phyloP scores from a whole-genome alignment of 2,329 filamentous ascomycete genomes.

The Hymenoscyphus scutula region DNA sequence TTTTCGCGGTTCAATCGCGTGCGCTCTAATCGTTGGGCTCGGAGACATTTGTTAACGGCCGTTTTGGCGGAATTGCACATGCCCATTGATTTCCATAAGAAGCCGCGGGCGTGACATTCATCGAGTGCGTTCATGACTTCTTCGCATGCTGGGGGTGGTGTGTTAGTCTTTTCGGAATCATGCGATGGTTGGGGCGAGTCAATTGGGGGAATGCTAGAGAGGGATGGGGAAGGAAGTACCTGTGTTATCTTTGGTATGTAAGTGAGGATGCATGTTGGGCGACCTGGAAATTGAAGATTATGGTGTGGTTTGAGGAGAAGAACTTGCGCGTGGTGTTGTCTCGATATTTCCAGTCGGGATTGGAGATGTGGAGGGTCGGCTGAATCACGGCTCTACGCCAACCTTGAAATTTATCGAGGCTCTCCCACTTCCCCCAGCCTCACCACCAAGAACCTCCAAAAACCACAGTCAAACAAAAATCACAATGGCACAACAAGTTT shows the following conservation, averaged over 20 bases:
- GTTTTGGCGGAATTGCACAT: constrained; percentile 87
- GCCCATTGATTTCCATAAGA: constrained; percentile 86
- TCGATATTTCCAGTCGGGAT: neutral
- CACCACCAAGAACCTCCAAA: constrained; percentile 3
- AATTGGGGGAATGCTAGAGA: neutral
- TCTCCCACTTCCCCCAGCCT: neutral
- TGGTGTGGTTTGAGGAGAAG: constrained; percentile 14
- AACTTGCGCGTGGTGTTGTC: constrained; percentile 13
- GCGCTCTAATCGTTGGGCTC: constrained; percentile 73
- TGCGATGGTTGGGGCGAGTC: neutral
- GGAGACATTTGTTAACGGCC: constrained; percentile 80
- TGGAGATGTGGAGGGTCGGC: constrained; percentile 6
- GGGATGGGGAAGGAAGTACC: constrained; percentile 52
- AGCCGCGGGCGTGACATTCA: constrained; percentile 90
- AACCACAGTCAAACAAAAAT: constrained; percentile 16
- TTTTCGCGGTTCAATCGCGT: constrained; percentile 73
- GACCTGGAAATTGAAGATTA: constrained; percentile 1
- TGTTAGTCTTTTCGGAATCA: constrained; percentile 16
- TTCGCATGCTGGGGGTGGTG: constrained; percentile 72
- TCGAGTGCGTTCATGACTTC: constrained; percentile 92
- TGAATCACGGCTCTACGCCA: neutral
- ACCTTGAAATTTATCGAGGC: constrained; percentile 6
- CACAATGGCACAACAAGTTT: constrained; percentile 36
- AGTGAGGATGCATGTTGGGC: constrained; percentile 86
- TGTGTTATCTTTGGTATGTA: constrained; percentile 88